Conservation (phyloP, 2,329 filamentous ascomycete genomes). For the Ceratocystis smalleyi region DNA sequence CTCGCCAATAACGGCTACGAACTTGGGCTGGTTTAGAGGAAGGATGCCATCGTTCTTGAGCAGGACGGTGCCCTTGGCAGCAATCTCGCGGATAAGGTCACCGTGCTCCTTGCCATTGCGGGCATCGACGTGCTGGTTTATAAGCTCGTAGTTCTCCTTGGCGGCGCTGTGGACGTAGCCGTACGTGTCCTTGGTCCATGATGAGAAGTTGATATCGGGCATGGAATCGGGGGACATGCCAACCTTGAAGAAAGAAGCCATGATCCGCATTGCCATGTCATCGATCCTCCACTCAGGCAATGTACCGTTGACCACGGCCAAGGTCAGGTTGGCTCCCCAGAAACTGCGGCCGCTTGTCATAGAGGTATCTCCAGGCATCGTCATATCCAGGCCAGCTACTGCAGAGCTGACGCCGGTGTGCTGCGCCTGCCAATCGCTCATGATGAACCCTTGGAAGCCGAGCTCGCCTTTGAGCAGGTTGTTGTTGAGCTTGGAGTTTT, state of each 20-base stretch:
- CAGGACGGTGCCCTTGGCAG: conserved; percentile 67
- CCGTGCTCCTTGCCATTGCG: conserved; percentile 53
- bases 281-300: conserved; percentile 76
- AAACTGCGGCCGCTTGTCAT: conserved; percentile 60
- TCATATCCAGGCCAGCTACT: conserved; percentile 65
- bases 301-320: conserved; percentile 78
- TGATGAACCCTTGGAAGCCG: conserved; percentile 34
- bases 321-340: conserved; percentile 78
- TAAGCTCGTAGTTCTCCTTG: conserved; percentile 44
- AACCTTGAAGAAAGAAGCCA: conserved; percentile 54
- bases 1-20: conserved; percentile 63
- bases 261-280: conserved; percentile 79
- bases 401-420: conserved; percentile 52
- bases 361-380: conserved; percentile 69
- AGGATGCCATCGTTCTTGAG: conserved; percentile 71
- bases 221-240: conserved; percentile 35
- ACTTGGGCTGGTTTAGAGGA: conserved; percentile 63
- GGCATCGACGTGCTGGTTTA: conserved; percentile 79
- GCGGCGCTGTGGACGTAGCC: conserved; percentile 52
- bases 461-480: conserved; percentile 58
- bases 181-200: conserved; percentile 67
- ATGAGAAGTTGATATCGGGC: conserved; percentile 62
- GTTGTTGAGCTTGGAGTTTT: conserved; percentile 64
- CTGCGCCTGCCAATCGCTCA: conserved; percentile 68
- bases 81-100: conserved; percentile 57